Conservation (phyloP, 2,329 filamentous ascomycete species). For the Fonsecaea erecta region DNA sequence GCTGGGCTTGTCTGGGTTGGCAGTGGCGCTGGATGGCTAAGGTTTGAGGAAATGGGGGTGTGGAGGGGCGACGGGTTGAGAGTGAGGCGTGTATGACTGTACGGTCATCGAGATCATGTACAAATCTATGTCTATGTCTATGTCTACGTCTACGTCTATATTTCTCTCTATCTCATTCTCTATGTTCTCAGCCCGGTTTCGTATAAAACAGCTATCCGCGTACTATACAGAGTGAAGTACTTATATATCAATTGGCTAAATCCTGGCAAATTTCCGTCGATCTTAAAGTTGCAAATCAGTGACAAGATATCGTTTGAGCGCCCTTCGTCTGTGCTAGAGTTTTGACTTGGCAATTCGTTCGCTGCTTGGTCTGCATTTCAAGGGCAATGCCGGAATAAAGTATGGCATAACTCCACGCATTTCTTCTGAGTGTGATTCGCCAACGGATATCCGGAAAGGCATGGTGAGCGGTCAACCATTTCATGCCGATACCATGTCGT, state of each 20-base stretch:
- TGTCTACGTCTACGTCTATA: neutral
- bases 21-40: constrained; percentile 47
- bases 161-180: neutral
- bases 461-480: neutral
- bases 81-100: neutral
- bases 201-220: neutral
- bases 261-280: neutral
- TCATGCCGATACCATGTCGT: neutral
- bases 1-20: constrained; percentile 47
- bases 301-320: neutral
- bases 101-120: neutral
- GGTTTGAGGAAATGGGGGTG: constrained; percentile 33
- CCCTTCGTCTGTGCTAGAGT: neutral
- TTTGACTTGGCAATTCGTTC: neutral
- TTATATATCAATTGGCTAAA: neutral
- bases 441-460: neutral
- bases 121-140: neutral
- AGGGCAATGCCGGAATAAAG: neutral
- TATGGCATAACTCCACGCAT: neutral
- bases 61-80: neutral
- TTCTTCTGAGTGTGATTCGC: neutral
- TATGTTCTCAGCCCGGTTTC: neutral
- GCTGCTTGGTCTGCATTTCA: neutral
- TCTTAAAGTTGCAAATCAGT: neutral
- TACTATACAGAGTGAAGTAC: neutral